Evolutionary conservation across 2,329 filamentous ascomycete genomes (phyloP), one percentile per base, ranked within the genome.

Genomic region (Ophiocordyceps unilateralis): DNA sequence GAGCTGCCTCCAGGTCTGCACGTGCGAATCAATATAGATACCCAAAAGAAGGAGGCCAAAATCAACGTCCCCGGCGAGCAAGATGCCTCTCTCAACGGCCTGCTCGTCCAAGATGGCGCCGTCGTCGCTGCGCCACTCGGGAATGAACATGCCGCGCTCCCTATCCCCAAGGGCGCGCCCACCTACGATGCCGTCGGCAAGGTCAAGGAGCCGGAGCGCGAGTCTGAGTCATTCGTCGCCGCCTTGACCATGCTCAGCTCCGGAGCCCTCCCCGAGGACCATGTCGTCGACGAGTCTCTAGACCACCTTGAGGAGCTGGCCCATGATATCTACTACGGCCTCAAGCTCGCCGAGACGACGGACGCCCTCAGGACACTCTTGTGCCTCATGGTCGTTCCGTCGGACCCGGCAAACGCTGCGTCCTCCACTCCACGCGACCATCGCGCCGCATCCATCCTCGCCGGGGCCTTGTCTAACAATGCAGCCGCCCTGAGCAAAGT

Each of bases 321-420:
- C 0, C 77, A 82, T 56, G 78, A 81, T 56, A 74, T 81, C 48
- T 82, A 80, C 61, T 83, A 81, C 56, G 78, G 78, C 10, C 62
- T 77, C 17, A 73, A 78, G 55, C 68, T 81, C 45, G 65, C 69
- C 20, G 70, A 76, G 53, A 70, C 78, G 48, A 52, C 62, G 3
- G 66, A 68, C 2, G 69, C 69, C 2, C 50, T 78, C 42, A 66
- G 65, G 47, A 58, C 66, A n/a, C 65, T 81, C 2, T 59, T 80
- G 46, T 78, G 75, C 52, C 60, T 78, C 32, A 68, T 76, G 57
- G 51, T 55, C 22, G 46, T 17, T n/a, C 32, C 32, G 3, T 19
- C 32, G 10, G 17, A 26, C 12, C 12, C 24, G 24, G 9, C n/a
- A n/a, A n/a, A n/a, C n/a, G n/a, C n/a, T n/a, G n/a, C 24, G 9